Evolutionary conservation across 768 basidiomycete species (phyloP).

Genomic region (Kockovaella imperatae): DNA sequence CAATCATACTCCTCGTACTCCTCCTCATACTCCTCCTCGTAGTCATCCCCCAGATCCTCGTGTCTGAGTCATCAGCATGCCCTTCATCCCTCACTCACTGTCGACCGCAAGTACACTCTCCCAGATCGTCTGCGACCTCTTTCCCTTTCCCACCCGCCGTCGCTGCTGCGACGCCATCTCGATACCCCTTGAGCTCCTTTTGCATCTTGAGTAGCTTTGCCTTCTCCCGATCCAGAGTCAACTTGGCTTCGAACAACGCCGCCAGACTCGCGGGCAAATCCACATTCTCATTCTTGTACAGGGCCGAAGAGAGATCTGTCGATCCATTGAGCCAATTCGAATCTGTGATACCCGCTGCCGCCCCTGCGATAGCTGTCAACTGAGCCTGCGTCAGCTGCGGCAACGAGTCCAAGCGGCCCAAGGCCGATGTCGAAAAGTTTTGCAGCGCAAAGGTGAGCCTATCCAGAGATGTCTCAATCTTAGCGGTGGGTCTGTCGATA

Average conservation of each 20-base stretch:
- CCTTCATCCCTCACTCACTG: constrained; percentile 12
- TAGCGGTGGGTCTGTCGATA: background rate
- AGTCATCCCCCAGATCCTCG: constrained; percentile 9
- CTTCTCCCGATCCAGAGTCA: constrained; percentile 40
- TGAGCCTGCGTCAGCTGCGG: constrained; percentile 1
- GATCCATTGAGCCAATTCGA: background rate
- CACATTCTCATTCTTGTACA: constrained; percentile 7
- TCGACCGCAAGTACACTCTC: constrained; percentile 29
- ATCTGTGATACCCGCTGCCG: constrained; percentile 1
- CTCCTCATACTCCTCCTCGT: constrained; percentile 22
- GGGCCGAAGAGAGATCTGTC: too few relatives aligned
- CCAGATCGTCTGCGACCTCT: constrained; percentile 14
- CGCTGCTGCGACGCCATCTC: constrained; percentile 16
- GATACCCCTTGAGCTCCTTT: constrained; percentile 37
- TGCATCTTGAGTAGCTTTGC: constrained; percentile 40
- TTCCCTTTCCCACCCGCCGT: constrained; percentile 10
- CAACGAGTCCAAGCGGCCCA: constrained; percentile 9
- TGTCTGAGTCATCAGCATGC: background rate
- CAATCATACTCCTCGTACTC: constrained; percentile 19
- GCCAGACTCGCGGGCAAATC: constrained; percentile 38
- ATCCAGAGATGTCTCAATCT: background rate
- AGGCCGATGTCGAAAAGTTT: constrained; percentile 26
- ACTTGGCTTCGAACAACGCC: constrained; percentile 40
- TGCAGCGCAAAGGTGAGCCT: constrained; percentile 13
- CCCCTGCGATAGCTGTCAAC: constrained; percentile 4